Evolutionary conservation across 331 rosid genomes (phyloP).

Genomic region (Malus hybrid): DNA sequence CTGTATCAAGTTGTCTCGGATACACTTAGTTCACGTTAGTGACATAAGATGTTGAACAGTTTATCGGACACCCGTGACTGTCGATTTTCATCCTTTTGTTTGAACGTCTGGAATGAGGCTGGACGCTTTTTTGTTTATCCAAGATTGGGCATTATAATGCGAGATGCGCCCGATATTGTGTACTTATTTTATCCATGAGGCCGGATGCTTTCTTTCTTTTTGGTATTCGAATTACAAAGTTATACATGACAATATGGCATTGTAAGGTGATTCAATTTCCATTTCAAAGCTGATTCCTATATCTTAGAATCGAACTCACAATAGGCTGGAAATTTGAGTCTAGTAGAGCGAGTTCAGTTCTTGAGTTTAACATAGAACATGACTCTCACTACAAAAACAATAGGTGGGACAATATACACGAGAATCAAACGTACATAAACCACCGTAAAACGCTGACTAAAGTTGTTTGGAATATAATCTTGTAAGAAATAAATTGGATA

Average conservation of each 20-base stretch:
- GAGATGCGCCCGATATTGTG: conserved; percentile 3
- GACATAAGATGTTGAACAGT: conserved; percentile 26
- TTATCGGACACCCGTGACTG: conserved; percentile 16
- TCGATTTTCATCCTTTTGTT: conserved; percentile 17
- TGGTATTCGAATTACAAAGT: too few species aligned
- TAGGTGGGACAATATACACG: too few species aligned
- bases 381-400: too few species aligned
- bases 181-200: background rate
- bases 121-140: conserved; percentile 6
- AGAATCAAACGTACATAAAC: too few species aligned
- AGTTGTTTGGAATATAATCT: too few species aligned
- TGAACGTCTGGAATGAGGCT: conserved; percentile 4
- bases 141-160: background rate
- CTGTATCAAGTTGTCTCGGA: conserved; percentile 4
- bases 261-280: background rate
- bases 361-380: too few species aligned
- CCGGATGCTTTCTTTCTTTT: background rate
- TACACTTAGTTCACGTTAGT: conserved; percentile 7
- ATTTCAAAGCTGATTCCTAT: background rate
- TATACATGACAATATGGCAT: background rate
- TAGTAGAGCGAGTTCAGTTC: too few species aligned
- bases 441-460: too few species aligned
- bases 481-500: background rate
- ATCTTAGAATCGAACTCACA: too few species aligned
- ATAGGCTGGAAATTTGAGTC: too few species aligned